phyloP scores from a whole-genome alignment of 495 filamentous ascomycete genomes.

The Rostrohypoxylon terebratum region DNA sequence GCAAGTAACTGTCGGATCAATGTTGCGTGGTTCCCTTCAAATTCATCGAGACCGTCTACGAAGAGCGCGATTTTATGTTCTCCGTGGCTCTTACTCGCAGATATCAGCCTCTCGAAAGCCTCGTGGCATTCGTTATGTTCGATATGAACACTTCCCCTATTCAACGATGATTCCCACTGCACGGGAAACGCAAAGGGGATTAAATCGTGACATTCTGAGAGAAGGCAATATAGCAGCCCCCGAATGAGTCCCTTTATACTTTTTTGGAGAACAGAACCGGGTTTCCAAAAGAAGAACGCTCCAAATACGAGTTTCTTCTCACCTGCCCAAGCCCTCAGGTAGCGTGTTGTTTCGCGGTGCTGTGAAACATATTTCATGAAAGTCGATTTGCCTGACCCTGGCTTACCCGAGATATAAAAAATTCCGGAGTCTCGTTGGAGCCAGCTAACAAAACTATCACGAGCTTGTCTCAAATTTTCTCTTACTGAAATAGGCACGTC shows the following conservation, averaged over 20 bases:
- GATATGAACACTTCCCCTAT: constrained; percentile 17
- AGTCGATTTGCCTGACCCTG: constrained; percentile 61
- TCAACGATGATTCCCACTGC: constrained; percentile 20
- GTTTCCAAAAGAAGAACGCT: constrained; percentile 63
- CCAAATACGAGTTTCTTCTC: constrained; percentile 47
- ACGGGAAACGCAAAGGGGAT: constrained; percentile 42
- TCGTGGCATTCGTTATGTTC: constrained; percentile 30
- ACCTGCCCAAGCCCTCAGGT: constrained; percentile 49
- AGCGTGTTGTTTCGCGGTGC: constrained; percentile 28
- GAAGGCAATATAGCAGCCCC: constrained; percentile 53
- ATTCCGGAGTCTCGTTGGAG: constrained; percentile 45
- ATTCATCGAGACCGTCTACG: constrained; percentile 57
- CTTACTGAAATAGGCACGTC: background rate
- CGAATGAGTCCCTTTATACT: constrained; percentile 57
- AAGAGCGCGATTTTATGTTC: constrained; percentile 52
- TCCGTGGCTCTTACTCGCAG: background rate
- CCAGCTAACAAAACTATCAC: constrained; percentile 47
- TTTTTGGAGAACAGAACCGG: constrained; percentile 54
- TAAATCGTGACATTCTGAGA: constrained; percentile 46
- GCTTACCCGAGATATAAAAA: constrained; percentile 56
- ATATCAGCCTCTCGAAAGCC: constrained; percentile 26
- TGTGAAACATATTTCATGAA: constrained; percentile 56
- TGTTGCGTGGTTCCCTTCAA: constrained; percentile 39
- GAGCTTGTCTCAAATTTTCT: background rate
- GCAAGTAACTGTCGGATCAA: constrained; percentile 21